phyloP scores from a whole-genome alignment of 1,284 basidiomycete species.

The Trichosporon sp. region DNA sequence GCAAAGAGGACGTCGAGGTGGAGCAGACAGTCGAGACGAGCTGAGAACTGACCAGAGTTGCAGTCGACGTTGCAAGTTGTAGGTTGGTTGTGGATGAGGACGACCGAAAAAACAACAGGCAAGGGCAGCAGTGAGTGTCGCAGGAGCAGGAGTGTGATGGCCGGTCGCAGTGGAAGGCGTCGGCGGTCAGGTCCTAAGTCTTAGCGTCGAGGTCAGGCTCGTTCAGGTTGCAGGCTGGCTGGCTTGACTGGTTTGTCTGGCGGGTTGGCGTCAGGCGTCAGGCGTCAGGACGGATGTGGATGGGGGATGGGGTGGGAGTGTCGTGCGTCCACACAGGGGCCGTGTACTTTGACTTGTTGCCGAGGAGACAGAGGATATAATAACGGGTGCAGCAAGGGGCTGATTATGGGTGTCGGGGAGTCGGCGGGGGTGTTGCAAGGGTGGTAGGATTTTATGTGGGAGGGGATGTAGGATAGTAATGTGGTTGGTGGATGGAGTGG shows the following conservation, averaged over 20 bases:
- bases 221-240: conserved; percentile 3
- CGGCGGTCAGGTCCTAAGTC: conserved; percentile 15
- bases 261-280: conserved; percentile 7
- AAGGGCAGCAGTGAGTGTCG: conserved; percentile 6
- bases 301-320: conserved; percentile 4
- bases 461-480: not conserved
- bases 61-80: conserved; percentile 4
- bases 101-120: conserved; percentile 4
- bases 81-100: not conserved
- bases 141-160: conserved; percentile 4
- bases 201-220: not conserved
- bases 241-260: not conserved
- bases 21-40: not conserved
- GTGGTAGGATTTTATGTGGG: not conserved
- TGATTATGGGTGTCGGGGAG: not conserved
- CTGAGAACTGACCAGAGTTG: conserved; percentile 7
- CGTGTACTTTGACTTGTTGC: not conserved
- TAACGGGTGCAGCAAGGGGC: not conserved
- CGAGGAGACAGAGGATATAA: not conserved
- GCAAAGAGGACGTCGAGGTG: not conserved
- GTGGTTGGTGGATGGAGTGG: conserved; percentile 1
- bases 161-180: not conserved
- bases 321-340: conserved; percentile 18
- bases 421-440: not conserved
- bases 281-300: conserved; percentile 4